Evolutionary conservation across 2,329 filamentous ascomycete genomes (phyloP), one percentile per base, ranked within the genome.

Genomic region (Metarhizium humberi): DNA sequence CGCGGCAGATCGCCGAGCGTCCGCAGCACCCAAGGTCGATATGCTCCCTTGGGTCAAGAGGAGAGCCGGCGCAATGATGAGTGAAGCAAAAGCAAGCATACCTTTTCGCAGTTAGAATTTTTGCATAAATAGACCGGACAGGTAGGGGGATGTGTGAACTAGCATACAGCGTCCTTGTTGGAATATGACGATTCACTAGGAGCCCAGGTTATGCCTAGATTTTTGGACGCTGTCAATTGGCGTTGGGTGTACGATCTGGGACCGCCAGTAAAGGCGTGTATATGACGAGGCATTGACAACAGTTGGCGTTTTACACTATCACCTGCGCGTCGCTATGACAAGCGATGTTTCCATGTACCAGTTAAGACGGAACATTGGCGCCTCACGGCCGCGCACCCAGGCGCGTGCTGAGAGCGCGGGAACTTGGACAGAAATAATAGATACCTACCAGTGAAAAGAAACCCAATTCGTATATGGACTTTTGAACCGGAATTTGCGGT

Each of bases 21-120:
- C 18, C 67, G 67, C 53, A 74, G 72, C 50, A 66, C 69, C 40
- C 71, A 73, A 59, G 72, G 71, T n/a, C 69, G 69, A 42, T 75
- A 75, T 62, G 65, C 71, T 45, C 73, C 73, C 4, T 59, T 76
- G 47, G 72, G 70, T 20, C 73, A 69, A 53, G 72, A 75, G 53
- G 69, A 74, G n/a, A 62, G 58, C 36, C 61, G 59, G 48, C 66
- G 65, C 50, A 60, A 61, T 54, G 60, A 61, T 52, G 59, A 62
- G 50, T 62, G 58, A 67, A 59, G 58, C 55, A 50, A 54, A 57
- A 29, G 49, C 42, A 16, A 25, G 53, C 58, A 58, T 59, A 57
- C 46, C 60, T 57, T 62, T 61, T 46, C 52, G 56, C 61, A 53
- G 57, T 62, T 64, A 66, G 60, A 61, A 54, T 63, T 65, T 48